These are phyloP conservation scores for Neolentinus lepideus DNA, from an alignment of 1,284 basidiomycete species.

Conservation along the genomic window DNA sequence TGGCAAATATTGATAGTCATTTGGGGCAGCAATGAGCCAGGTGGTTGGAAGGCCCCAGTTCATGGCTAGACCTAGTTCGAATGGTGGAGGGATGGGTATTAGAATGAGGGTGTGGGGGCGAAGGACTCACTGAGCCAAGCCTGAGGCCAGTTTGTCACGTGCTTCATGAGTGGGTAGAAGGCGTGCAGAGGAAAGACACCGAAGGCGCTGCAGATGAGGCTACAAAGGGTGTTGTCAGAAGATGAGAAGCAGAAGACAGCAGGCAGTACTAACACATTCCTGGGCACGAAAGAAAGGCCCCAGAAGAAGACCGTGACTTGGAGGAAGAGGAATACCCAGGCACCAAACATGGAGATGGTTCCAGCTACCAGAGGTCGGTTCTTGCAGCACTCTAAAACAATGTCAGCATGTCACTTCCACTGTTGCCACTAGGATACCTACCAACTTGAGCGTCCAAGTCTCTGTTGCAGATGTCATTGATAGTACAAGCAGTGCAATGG, in stretches of 20 bases:
- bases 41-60: background rate
- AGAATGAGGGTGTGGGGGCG: background rate
- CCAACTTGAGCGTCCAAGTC: slow-evolving; percentile 45
- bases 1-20: background rate
- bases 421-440: slow-evolving; percentile 17
- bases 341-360: slow-evolving; percentile 34
- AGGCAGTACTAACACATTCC: background rate
- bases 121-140: slow-evolving; percentile 50
- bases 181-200: slow-evolving; percentile 10
- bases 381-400: slow-evolving; percentile 33
- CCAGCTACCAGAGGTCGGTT: slow-evolving; percentile 40
- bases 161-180: slow-evolving; percentile 45
- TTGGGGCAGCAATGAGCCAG: background rate
- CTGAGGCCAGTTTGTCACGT: slow-evolving; percentile 74
- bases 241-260: background rate
- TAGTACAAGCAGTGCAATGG: slow-evolving; percentile 33
- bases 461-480: slow-evolving; percentile 48
- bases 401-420: background rate
- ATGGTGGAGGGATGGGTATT: background rate
- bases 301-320: slow-evolving; percentile 16
- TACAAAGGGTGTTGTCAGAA: background rate
- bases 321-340: slow-evolving; percentile 29
- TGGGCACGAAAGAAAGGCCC: background rate
- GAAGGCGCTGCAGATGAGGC: slow-evolving; percentile 21
- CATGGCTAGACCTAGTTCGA: background rate